Percentiles rank a stretch among this genome's conserved stretches.
These are phyloP conservation scores for Monosporascus sp. DNA, from an alignment of 2,329 filamentous ascomycete species.

Conservation along the genomic window DNA sequence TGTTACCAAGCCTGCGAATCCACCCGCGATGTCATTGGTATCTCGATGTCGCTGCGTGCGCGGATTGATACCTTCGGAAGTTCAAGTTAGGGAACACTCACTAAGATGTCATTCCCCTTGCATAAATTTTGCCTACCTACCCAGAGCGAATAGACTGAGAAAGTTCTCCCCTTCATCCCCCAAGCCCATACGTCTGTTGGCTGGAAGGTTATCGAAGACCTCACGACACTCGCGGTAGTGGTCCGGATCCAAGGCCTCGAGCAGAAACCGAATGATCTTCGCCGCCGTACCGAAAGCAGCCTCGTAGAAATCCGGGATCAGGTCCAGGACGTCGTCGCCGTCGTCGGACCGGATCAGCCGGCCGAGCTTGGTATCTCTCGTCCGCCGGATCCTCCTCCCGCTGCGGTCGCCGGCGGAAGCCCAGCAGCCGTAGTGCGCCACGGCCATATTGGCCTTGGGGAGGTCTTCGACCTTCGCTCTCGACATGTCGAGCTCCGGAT, in stretches of 20 bases:
- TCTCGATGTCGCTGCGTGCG: slow-evolving; percentile 6
- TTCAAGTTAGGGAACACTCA: no score
- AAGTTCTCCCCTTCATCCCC: slow-evolving; percentile 1
- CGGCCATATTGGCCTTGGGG: slow-evolving; percentile 6
- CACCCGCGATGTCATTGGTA: slow-evolving; percentile 2
- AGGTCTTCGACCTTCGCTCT: slow-evolving; percentile 5
- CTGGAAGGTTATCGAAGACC: background rate
- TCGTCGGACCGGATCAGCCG: background rate
- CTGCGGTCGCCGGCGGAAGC: background rate
- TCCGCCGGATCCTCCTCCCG: background rate
- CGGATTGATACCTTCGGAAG: background rate
- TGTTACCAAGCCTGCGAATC: slow-evolving; percentile 4
- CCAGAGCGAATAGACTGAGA: slow-evolving; percentile 4
- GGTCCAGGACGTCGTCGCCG: background rate
- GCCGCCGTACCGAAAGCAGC: slow-evolving; percentile 1
- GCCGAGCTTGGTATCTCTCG: background rate
- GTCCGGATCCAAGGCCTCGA: background rate
- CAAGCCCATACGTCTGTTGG: background rate
- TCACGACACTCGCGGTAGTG: slow-evolving; percentile 1
- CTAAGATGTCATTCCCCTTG: no score
- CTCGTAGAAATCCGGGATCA: slow-evolving; percentile 1
- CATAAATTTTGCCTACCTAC: background rate
- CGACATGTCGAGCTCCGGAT: slow-evolving; percentile 10
- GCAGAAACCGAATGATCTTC: slow-evolving; percentile 1
- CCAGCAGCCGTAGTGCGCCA: slow-evolving; percentile 10